phyloP scores from a whole-genome alignment of 805 yeast genomes.

The Nakazawaea populi region DNA sequence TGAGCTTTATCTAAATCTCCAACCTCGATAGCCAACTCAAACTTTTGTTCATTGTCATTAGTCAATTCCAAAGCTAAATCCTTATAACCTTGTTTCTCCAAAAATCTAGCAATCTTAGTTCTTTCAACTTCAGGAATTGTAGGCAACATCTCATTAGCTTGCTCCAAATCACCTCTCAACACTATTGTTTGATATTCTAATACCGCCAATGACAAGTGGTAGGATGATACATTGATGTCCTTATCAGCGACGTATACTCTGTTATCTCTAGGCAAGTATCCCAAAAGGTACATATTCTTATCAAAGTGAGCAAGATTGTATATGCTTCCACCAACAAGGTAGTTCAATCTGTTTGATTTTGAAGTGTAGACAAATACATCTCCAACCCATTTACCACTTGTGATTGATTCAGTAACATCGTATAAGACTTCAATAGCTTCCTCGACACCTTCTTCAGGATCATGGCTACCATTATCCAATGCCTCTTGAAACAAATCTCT shows the following conservation, averaged over 20 bases:
- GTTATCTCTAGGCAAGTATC: conserved; percentile 87
- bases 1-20: conserved; percentile 67
- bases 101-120: conserved; percentile 80
- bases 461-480: conserved; percentile 47
- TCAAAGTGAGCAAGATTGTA: conserved; percentile 92
- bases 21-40: conserved; percentile 82
- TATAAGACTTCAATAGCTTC: conserved; percentile 78
- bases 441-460: conserved; percentile 85
- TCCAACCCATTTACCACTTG: conserved; percentile 94
- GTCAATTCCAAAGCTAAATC: conserved; percentile 81
- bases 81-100: conserved; percentile 86
- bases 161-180: conserved; percentile 88
- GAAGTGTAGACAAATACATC: conserved; percentile 95
- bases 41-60: conserved; percentile 84
- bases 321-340: conserved; percentile 90
- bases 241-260: conserved; percentile 89
- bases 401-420: conserved; percentile 74
- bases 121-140: conserved; percentile 60
- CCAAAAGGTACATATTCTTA: conserved; percentile 77
- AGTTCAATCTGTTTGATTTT: conserved; percentile 79
- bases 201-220: conserved; percentile 77
- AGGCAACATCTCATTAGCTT: conserved; percentile 61
- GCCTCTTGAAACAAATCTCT: conserved; percentile 63
- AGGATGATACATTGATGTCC: conserved; percentile 76
- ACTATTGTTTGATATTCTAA: conserved; percentile 95